Evolutionary conservation across 768 basidiomycete species (phyloP), one percentile per base, ranked within the genome.

Genomic region (Candolleomyces efflorescens): DNA sequence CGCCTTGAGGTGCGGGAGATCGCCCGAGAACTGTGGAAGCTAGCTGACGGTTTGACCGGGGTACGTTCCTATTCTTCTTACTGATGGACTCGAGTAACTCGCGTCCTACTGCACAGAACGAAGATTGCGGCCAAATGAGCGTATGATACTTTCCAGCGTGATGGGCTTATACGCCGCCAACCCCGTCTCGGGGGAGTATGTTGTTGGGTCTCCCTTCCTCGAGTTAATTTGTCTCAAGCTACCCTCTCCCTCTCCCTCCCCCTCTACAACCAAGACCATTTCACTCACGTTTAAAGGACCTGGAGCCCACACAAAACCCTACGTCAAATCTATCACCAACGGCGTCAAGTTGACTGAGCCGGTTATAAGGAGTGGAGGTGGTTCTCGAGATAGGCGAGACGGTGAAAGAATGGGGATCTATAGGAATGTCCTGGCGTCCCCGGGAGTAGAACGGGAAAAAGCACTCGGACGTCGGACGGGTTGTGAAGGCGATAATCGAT

Each of bases 101-200:
- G 53, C 26, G 48, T 41, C 20, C 46, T 52, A 5, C 7, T 54
- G 10, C 55, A 23, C 59, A 91, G 87, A 94, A 93, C 63, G 91
- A 94, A 67, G 91, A 94, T 65, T 92, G 90, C 61, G 90, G 91
- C 1, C 91, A 94, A 67, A 93, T 93, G 91, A 90, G 87, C 63
- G 88, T 90, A 0, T 93, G 91, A 91, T 92, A 86, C 63, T 92
- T 13, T 92, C 91, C 72, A 86, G 83, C 51, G 83, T 89, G 0
- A 77, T 94, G 69, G 90, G 91, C 1, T 89, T 93, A 69, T 93
- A 93, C 63, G 90, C 89, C 38, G 89, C 92, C 41, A 87, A 92
- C 65, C 91, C 91, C 0, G 87, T 87, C 0, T 88, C 86, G 0
- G 84, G 82, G 2, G 82, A 83, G 64, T 93, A 92, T 60, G 75